Evolutionary conservation across 768 basidiomycete genomes (phyloP).

Genomic region (Lepiota venenata): DNA sequence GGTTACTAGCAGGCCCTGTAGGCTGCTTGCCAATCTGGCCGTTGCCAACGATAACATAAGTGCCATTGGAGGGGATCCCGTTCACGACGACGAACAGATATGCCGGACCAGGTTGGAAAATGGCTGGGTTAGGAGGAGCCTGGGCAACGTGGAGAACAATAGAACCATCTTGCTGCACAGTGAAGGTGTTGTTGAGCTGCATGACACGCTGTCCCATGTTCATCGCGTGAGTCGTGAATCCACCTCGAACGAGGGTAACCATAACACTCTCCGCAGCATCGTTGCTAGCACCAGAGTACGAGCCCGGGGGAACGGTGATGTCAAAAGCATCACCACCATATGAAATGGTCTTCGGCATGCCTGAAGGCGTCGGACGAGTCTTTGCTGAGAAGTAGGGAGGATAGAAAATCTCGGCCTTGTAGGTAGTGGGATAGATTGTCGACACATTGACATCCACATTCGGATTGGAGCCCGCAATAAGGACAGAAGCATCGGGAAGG

Average conservation of each 20-base stretch:
- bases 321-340: constrained; percentile 88
- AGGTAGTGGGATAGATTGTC: constrained; percentile 69
- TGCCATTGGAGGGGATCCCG: constrained; percentile 81
- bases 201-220: constrained; percentile 84
- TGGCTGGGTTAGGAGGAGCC: constrained; percentile 77
- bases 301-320: constrained; percentile 60
- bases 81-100: constrained; percentile 79
- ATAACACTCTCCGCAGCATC: constrained; percentile 70
- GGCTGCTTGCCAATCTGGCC: constrained; percentile 75
- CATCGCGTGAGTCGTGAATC: constrained; percentile 85
- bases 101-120: constrained; percentile 89
- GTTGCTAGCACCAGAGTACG: constrained; percentile 67
- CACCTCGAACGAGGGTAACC: constrained; percentile 78
- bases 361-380: constrained; percentile 64
- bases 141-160: constrained; percentile 81
- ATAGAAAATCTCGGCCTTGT: constrained; percentile 86
- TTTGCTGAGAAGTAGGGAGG: constrained; percentile 79
- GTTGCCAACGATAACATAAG: constrained; percentile 72
- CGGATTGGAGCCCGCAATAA: constrained; percentile 92
- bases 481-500: constrained; percentile 83
- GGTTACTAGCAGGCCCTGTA: constrained; percentile 33
- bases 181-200: constrained; percentile 84
- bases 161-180: constrained; percentile 78
- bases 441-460: constrained; percentile 75
- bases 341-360: constrained; percentile 65